Evolutionary conservation across 2,329 filamentous ascomycete genomes (phyloP), one percentile per base, ranked within the genome.

Genomic region (Herpotrichia juniperi): DNA sequence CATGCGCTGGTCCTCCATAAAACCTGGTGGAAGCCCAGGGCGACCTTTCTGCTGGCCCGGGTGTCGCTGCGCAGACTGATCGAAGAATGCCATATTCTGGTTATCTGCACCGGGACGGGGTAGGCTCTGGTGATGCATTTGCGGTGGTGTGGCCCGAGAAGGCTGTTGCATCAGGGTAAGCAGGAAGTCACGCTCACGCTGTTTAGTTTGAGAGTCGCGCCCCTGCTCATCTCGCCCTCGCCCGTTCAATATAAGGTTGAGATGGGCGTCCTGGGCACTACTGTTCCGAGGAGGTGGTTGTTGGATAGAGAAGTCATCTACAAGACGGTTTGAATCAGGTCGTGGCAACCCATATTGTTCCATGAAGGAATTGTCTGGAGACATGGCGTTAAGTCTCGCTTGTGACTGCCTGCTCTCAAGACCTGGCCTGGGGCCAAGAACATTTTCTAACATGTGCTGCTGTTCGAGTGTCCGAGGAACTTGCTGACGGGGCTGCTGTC

Each of bases 111-210:
- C 53, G 16, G 67, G 70, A n/a, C 73, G 72, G 40, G 75, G 72
- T 42, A 71, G 46, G 54, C 69, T 66, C 45, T 68, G 70, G 43
- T 66, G 62, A 22, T 64, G 63, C 56, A 67, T 54, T 39, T 71
- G 70, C 35, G 69, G 69, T 7, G 70, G 68, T 2, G 70, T 73
- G 24, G 51, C 61, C 17, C 68, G 64, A 4, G 62, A 58, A 10
- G 80, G 77, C 64, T 83, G 80, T 61, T 88, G 85, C 90, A 96
- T 94, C 25, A 96, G 81, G 55, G 87, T 89, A 74, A 96, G 90
- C 43, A 96, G 78, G 69, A 94, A 93, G 58, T 96, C 89, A n/a
- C 88, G 85, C 62, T 93, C 69, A 25, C 90, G 62, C 81, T 84
- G 68, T 83, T 87, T 67, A 78, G 65, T 56, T 56, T 66, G 57